Base-by-base conservation (phyloP, 2,329 filamentous ascomycete species). In the Penicillium fuscoglaucum region DNA sequence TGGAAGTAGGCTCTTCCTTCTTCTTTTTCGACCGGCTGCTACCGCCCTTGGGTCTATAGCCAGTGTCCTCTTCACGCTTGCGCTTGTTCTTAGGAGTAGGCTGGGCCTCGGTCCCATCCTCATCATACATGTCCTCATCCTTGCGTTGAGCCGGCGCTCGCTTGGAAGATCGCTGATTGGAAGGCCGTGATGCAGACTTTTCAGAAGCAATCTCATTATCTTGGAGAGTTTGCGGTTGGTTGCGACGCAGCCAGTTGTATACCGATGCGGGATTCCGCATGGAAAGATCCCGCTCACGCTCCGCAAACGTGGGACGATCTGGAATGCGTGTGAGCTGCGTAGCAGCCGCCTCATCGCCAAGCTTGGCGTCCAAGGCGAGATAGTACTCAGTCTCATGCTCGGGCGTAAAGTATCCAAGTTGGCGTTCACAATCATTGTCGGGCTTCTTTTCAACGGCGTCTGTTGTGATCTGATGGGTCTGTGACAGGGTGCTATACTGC, bases 161-260 rank as follows among this genome's bases (percentile, higher is more conserved):
- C 55, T 79, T 79, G 5, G 78, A 79, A 28, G 72, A 64, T 37
- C 78, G 74, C 43, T 73, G 67, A 47, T 74, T 77, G 17, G 75
- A 72, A 12, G 76, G 72, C 39, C 76, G 72, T 15, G 73, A 71
- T 21, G 67, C 60, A 33, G 74, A 72, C 66, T 79, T 80, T 58
- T 80, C 78, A 5, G 75, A 74, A 7, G 72, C 67, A 33, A 71
- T 68, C 67, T 88, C 86, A 56, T 87, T 85, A 68, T 92, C 90
- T 72, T 96, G 89, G 21, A 96, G 78, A 49, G 92, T 87, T 73
- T 93, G 88, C 3, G 92, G 90, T 59, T 91, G 88, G 74, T 96
- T 84, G 71, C 91, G 87, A 62, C 91, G 85, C 13, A 99, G 84
- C 95, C 95, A 99, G 74, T 96, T 97, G 78, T 96, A 96, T 3